Evolutionary conservation across 1,284 basidiomycete species (phyloP), one percentile per base, ranked within the genome.

Genomic region (Cutaneotrichosporon curvatum): DNA sequence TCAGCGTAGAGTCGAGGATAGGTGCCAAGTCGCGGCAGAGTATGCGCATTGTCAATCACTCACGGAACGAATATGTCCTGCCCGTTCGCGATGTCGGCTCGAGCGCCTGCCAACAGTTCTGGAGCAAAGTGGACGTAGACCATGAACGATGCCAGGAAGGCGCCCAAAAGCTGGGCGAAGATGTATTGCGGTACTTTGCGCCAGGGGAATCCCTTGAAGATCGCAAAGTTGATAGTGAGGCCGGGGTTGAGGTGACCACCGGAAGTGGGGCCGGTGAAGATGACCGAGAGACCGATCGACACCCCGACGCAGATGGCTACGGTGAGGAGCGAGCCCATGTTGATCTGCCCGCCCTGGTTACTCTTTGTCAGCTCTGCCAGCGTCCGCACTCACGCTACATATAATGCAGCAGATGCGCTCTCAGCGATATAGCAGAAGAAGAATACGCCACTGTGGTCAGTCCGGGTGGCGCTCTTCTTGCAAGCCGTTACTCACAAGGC

Each of bases 141-240:
- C 9, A 41, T 7, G n/a, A 42, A n/a, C 0, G 36, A 31, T 16
- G 32, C 50, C 16, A 45, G 4, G n/a, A 52, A 45, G 18, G 58
- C 61, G 21, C 64, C 64, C 8, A 59, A 20, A 4, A 63, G 31
- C 47, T 67, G 65, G 1, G 61, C 60, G 9, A 63, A 2, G 21
- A 58, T 44, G 52, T 66, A 67, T 8, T 50, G 57, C 2, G 63
- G 63, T 0, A 54, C 59, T 47, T 64, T 65, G 42, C 55, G 51
- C 62, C 62, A 64, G 2, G 65, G 63, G 49, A 67, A 66, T 12
- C 55, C 55, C 36, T 56, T 50, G 37, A 56, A 60, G 33, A 57
- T 25, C 6, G 58, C 54, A 16, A 58, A 50, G 9, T 51, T 32
- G 34, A 63, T 44, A 1, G 61, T 62, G 2, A 63, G 43, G 5